Evolutionary conservation across 495 filamentous ascomycete genomes (phyloP), one percentile per base, ranked within the genome.

Genomic region (Hypoxylon cercidicola): DNA sequence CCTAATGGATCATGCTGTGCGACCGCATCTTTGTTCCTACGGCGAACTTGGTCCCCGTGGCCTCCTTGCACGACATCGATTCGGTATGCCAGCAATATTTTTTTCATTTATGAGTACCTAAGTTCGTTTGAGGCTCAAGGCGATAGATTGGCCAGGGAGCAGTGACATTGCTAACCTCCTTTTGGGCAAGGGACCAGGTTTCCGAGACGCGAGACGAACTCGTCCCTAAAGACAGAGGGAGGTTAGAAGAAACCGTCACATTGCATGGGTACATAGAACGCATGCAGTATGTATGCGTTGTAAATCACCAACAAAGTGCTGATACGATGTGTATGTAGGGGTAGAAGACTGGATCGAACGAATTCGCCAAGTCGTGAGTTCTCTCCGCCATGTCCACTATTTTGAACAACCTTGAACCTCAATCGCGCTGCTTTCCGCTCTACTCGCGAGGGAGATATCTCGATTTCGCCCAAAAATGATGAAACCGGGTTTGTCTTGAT

Each of bases 1-100:
- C 46, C 19, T 23, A 32, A 51, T 28, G 18, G 46, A 60, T 37
- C 21, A 60, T 60, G 56, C 56, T 44, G 56, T 60, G 56, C 46
- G 21, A 60, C 44, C 44, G 21, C 21, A 28, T 46, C 16, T 43
- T 43, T n/a, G 25, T 11, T 28, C n/a, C 20, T 13, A 46, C 21
- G 44, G 20, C 8, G 44, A 46, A 13, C 44, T 12, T 20, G 44
- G 44, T 46, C 46, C 56, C 37, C 46, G 37, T 51, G 56, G 51
- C 46, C 56, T 51, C 20, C 21, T 60, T 35, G 46, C 46, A 44
- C 46, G 18, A 51, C 56, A 23, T 35, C 37, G 25, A 35, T 44
- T 3, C 25, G 15, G 39, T 16, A 25, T 21, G 16, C 16, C 34
- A 43, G 34, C 44, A 45, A 51, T 60, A 51, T 23, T 3, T 44